Percentiles rank a stretch among this genome's conserved stretches.
These are phyloP conservation scores for Pseudogymnoascus sp. DNA, from an alignment of 2,329 filamentous ascomycete genomes.

Conservation along the genomic window DNA sequence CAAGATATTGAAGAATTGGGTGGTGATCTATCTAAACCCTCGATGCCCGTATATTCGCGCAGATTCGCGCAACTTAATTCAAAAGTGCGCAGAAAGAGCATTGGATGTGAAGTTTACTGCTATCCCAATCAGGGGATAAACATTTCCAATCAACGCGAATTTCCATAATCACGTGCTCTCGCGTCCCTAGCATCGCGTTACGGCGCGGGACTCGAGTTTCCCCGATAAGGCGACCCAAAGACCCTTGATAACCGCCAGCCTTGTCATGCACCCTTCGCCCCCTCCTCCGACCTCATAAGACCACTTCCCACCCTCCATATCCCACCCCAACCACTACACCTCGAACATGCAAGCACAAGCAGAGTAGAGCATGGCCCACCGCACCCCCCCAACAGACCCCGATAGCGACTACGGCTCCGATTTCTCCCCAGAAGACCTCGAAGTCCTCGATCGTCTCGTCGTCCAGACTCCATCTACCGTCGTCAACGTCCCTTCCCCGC, in stretches of 20 bases:
- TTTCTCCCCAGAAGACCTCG: conserved; percentile 48
- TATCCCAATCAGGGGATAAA: conserved; percentile 12
- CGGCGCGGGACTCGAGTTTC: not conserved
- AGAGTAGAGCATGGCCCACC: not conserved
- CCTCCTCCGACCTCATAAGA: not conserved
- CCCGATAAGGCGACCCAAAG: not conserved
- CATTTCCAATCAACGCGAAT: not conserved
- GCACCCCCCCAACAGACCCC: not conserved
- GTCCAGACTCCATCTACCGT: conserved; percentile 22
- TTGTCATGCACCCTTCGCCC: not conserved
- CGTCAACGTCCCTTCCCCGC: conserved; percentile 24
- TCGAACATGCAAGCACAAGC: not conserved
- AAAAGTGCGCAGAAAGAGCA: no score
- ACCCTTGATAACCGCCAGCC: not conserved
- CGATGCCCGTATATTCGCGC: no score
- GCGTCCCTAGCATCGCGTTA: not conserved
- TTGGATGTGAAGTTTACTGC: not conserved
- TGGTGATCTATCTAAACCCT: no score
- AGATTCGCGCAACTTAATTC: no score
- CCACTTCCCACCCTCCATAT: not conserved
- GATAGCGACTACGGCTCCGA: conserved; percentile 57
- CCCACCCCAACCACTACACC: not conserved
- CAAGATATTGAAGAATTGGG: no score
- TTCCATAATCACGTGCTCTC: not conserved
- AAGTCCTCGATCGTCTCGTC: conserved; percentile 39